These are phyloP conservation scores for Furcasterigmium furcatum DNA, from an alignment of 2,329 filamentous ascomycete species.

Conservation along the genomic window DNA sequence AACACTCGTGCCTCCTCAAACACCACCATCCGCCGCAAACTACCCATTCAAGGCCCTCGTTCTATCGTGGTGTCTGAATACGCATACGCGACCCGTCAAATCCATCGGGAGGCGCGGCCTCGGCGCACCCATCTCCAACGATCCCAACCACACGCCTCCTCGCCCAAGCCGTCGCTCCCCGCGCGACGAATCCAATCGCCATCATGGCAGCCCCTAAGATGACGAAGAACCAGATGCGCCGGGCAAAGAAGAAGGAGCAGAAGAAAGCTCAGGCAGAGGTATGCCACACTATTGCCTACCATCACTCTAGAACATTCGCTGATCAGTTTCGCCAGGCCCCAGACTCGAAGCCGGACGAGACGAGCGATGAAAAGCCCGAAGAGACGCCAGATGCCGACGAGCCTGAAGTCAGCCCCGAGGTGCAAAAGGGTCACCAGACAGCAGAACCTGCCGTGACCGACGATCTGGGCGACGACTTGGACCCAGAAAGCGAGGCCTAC, in stretches of 20 bases:
- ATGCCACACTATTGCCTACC: constrained; percentile 1
- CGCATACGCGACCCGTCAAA: too few species aligned
- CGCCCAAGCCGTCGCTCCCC: too few species aligned
- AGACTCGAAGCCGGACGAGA: too few species aligned
- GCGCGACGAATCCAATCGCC: constrained; percentile 13
- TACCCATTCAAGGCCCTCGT: too few species aligned
- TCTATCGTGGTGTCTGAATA: too few species aligned
- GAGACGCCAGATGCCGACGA: constrained; percentile 13
- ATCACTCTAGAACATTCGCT: not conserved
- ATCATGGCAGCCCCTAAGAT: constrained; percentile 67
- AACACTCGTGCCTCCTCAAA: too few species aligned
- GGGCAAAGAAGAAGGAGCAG: constrained; percentile 91
- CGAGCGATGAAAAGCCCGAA: not conserved
- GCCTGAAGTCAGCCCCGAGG: constrained; percentile 19
- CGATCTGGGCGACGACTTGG: constrained; percentile 51
- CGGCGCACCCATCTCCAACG: too few species aligned
- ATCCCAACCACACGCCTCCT: too few species aligned
- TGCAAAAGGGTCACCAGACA: constrained; percentile 11
- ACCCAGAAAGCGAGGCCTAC: constrained; percentile 73
- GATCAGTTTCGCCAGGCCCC: not conserved
- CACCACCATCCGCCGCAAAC: too few species aligned
- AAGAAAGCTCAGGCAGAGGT: constrained; percentile 66
- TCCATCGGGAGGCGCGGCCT: too few species aligned
- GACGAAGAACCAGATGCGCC: constrained; percentile 91
- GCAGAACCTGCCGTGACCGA: constrained; percentile 19